These are phyloP conservation scores for Funneliformis caledonium DNA, from an alignment of 371 early-diverging fungal genomes.

Conservation along the genomic window DNA sequence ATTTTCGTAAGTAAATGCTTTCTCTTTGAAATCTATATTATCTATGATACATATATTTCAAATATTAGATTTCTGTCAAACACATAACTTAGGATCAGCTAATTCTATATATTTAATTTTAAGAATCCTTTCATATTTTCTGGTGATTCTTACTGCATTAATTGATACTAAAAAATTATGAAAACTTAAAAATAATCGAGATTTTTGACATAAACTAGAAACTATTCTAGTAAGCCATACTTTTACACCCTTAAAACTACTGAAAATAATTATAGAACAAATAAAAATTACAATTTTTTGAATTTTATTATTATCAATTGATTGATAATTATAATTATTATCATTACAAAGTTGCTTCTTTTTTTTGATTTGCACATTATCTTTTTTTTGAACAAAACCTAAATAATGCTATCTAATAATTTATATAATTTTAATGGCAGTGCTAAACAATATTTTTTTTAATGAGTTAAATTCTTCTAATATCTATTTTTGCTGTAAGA, in stretches of 20 bases:
- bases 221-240: slow-evolving; percentile 21
- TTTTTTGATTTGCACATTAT: not conserved
- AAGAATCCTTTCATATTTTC: not conserved
- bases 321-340: not conserved
- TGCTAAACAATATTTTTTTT: not conserved
- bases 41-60: slow-evolving; percentile 20
- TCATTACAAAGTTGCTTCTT: too few relatives aligned
- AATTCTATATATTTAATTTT: not conserved
- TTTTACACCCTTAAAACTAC: not conserved
- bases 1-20: slow-evolving; percentile 15
- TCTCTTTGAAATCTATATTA: not conserved
- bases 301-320: not conserved
- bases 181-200: slow-evolving; percentile 7
- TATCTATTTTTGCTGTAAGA: not conserved
- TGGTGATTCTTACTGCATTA: not conserved
- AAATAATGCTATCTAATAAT: not conserved
- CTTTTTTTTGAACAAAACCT: not conserved
- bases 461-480: not conserved
- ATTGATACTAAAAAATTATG: not conserved
- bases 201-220: slow-evolving; percentile 4
- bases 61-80: slow-evolving; percentile 7
- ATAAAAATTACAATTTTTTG: slow-evolving; percentile 11
- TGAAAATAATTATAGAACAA: not conserved
- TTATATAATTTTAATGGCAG: not conserved
- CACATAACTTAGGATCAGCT: not conserved